A percentile compares a stretch with the other conserved stretches of the same genome.
Conservation (phyloP, 768 basidiomycete species). For the Epithele typhae region DNA sequence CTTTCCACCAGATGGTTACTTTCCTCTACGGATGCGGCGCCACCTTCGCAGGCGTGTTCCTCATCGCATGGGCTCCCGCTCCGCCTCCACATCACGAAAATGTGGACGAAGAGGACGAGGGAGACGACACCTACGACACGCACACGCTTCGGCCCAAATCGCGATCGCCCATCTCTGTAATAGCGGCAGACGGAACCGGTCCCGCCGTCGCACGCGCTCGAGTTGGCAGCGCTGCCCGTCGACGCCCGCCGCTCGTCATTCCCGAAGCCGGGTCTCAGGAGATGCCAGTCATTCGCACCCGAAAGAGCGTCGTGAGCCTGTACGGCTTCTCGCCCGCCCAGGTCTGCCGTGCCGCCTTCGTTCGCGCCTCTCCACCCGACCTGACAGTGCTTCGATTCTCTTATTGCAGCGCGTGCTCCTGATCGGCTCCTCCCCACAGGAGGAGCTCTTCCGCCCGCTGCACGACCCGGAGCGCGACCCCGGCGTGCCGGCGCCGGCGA, state of each 20-base stretch:
- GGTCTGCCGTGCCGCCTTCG: conserved; percentile 37
- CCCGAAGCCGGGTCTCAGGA: conserved; percentile 36
- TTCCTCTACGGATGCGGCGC: conserved; percentile 85
- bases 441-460: conserved; percentile 25
- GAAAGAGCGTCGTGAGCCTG: conserved; percentile 54
- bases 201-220: conserved; percentile 21
- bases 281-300: conserved; percentile 42
- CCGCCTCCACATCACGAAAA: conserved; percentile 14
- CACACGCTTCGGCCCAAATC: not conserved
- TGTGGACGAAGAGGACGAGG: conserved; percentile 24
- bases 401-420: conserved; percentile 57
- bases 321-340: conserved; percentile 75
- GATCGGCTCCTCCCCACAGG: conserved; percentile 60
- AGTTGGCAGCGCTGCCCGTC: conserved; percentile 36
- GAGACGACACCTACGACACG: conserved; percentile 17
- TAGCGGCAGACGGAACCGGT: conserved; percentile 14
- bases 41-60: conserved; percentile 87
- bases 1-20: conserved; percentile 77
- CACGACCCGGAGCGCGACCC: conserved; percentile 7
- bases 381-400: no score
- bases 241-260: conserved; percentile 42
- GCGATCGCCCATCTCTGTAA: conserved; percentile 18
- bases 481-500: conserved; percentile 9
- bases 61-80: conserved; percentile 67
- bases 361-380: no score